Conservation (phyloP, 345 rosid genomes). For the Hibiscus syriacus region DNA sequence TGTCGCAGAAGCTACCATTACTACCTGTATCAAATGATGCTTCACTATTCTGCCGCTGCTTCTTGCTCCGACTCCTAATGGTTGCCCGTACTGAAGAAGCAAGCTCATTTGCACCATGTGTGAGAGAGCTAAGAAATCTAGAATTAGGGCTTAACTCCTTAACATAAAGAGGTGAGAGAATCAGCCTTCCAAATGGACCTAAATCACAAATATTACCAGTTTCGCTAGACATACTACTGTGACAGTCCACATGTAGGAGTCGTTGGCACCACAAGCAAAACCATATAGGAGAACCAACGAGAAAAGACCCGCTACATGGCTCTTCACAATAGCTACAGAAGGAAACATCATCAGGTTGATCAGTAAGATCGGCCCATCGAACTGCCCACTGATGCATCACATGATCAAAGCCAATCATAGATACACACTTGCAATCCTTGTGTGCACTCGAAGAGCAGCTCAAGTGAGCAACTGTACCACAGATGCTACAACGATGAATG, state of each 20-base stretch:
- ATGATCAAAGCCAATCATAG: not conserved
- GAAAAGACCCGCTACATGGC: slow-evolving; percentile 85
- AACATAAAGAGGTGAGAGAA: slow-evolving; percentile 81
- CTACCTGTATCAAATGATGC: slow-evolving; percentile 46
- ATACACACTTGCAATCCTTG: slow-evolving; percentile 51
- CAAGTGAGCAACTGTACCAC: slow-evolving; percentile 78
- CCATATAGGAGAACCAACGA: slow-evolving; percentile 95
- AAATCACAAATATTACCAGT: slow-evolving; percentile 85
- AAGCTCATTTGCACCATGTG: slow-evolving; percentile 94
- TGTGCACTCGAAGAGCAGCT: slow-evolving; percentile 62
- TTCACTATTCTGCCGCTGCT: slow-evolving; percentile 61
- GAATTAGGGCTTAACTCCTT: slow-evolving; percentile 53
- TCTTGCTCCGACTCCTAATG: slow-evolving; percentile 85
- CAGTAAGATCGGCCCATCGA: slow-evolving; percentile 81
- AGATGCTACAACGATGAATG: slow-evolving; percentile 55
- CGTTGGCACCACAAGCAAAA: slow-evolving; percentile 99
- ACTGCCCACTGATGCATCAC: slow-evolving; percentile 76
- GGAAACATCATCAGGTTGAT: slow-evolving; percentile 71
- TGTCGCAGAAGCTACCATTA: slow-evolving; percentile 44
- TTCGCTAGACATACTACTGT: slow-evolving; percentile 64
- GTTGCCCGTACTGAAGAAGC: slow-evolving; percentile 93
- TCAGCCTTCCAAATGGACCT: slow-evolving; percentile 72
- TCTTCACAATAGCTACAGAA: slow-evolving; percentile 91
- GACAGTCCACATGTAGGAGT: slow-evolving; percentile 93
- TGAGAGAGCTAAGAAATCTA: slow-evolving; percentile 79